Evolutionary conservation across 768 basidiomycete species (phyloP).

Genomic region (Symmetrospora coprosmae): DNA sequence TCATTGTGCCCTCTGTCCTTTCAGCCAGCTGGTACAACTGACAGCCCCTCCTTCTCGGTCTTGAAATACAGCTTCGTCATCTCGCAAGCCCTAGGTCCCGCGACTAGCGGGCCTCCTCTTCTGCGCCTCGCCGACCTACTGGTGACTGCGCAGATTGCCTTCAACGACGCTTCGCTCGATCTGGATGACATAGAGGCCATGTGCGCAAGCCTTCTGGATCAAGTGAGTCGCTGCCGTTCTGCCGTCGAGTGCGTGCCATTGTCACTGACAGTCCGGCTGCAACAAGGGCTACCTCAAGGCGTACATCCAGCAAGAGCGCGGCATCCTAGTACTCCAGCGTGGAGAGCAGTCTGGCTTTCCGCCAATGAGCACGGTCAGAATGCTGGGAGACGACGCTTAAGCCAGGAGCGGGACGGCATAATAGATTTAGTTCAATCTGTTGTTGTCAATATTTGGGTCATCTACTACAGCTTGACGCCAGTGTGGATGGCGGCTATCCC

Average conservation of each 20-base stretch:
- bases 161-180: constrained; percentile 22
- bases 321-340: constrained; percentile 30
- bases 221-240: constrained; percentile 18
- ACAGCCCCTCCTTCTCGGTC: too few relatives aligned
- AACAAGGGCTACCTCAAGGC: constrained; percentile 32
- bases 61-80: too few relatives aligned
- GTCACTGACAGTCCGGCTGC: neutral
- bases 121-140: constrained; percentile 23
- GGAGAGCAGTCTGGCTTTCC: constrained; percentile 30
- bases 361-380: constrained; percentile 19
- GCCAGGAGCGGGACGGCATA: neutral
- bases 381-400: constrained; percentile 1
- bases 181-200: constrained; percentile 32
- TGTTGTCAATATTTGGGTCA: neutral
- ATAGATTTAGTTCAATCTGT: neutral
- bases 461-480: constrained; percentile 50
- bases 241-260: neutral
- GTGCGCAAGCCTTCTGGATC: constrained; percentile 29
- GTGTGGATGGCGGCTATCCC: constrained; percentile 76
- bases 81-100: too few relatives aligned
- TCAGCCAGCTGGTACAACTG: too few relatives aligned
- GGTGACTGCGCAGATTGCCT: constrained; percentile 21
- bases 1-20: neutral
- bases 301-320: constrained; percentile 31
- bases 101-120: constrained; percentile 29